Percentiles rank a stretch among this genome's conserved stretches.
These are phyloP conservation scores for Colletotrichum sublineola DNA, from an alignment of 2,329 filamentous ascomycete genomes.

Conservation along the genomic window DNA sequence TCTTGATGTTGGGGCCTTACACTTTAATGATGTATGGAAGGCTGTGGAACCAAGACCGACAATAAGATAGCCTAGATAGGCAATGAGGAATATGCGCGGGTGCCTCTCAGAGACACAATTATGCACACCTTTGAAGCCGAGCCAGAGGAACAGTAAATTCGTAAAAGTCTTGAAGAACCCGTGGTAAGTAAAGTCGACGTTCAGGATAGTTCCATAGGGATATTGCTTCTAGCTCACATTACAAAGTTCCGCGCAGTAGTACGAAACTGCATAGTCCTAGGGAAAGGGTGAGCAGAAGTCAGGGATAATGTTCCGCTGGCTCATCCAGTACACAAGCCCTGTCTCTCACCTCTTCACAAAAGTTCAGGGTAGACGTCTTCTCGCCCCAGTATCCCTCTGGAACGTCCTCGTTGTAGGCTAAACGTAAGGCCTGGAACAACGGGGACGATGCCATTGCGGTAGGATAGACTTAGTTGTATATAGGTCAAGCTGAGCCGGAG, in stretches of 20 bases:
- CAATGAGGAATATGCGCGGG: constrained; percentile 80
- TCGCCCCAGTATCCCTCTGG: constrained; percentile 73
- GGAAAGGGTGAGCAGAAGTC: constrained; percentile 33
- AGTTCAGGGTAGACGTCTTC: constrained; percentile 80
- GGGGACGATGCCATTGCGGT: constrained; percentile 25
- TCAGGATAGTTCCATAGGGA: not conserved
- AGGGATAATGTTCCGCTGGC: not conserved
- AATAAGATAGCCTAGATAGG: constrained; percentile 65
- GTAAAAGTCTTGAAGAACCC: constrained; percentile 73
- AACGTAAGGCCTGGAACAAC: constrained; percentile 31
- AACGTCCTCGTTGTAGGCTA: constrained; percentile 38
- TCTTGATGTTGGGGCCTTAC: constrained; percentile 52
- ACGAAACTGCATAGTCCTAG: constrained; percentile 76
- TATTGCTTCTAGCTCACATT: constrained; percentile 59
- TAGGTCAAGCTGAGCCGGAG: not conserved
- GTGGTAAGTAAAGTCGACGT: not conserved
- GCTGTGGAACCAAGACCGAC: constrained; percentile 68
- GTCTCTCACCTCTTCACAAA: constrained; percentile 79
- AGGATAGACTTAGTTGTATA: not conserved
- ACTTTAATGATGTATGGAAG: constrained; percentile 70
- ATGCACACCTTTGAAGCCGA: constrained; percentile 80
- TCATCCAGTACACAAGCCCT: constrained; percentile 29
- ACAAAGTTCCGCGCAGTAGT: constrained; percentile 82
- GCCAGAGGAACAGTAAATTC: constrained; percentile 84
- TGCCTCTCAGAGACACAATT: constrained; percentile 81